Evolutionary conservation across 306 rosid genomes (phyloP).

Genomic region (Acacia melanoxylon): DNA sequence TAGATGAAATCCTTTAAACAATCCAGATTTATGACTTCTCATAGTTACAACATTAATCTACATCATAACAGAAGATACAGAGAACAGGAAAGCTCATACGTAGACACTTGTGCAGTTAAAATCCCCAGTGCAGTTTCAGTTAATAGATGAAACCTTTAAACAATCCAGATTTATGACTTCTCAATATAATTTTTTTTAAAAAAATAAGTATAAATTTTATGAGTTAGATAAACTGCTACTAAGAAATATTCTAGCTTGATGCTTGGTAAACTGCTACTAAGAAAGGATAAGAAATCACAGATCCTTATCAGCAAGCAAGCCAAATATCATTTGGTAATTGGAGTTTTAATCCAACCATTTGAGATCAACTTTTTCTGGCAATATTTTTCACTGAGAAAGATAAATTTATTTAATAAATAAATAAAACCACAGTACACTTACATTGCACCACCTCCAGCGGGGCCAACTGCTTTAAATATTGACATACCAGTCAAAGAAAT

Average conservation of each 20-base stretch:
- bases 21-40: background rate
- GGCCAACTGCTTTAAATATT: conserved; percentile 82
- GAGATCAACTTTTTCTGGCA: background rate
- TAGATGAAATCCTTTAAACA: background rate
- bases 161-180: background rate
- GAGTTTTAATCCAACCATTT: background rate
- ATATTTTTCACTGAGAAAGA: background rate
- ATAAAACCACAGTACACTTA: conserved; percentile 35
- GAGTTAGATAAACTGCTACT: no score
- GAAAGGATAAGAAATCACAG: background rate
- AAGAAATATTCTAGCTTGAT: background rate
- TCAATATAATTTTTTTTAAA: no score
- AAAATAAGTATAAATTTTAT: no score
- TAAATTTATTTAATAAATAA: no score
- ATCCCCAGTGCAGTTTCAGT: background rate
- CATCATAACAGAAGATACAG: background rate
- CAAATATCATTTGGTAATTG: background rate
- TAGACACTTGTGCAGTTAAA: background rate
- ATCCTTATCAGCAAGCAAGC: background rate
- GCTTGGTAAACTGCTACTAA: background rate
- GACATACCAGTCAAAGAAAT: conserved; percentile 81
- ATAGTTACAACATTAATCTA: background rate
- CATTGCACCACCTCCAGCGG: conserved; percentile 85
- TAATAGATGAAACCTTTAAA: background rate
- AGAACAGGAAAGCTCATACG: background rate